phyloP scores from a whole-genome alignment of 2,329 filamentous ascomycete genomes.

The Rutstroemia sp. region DNA sequence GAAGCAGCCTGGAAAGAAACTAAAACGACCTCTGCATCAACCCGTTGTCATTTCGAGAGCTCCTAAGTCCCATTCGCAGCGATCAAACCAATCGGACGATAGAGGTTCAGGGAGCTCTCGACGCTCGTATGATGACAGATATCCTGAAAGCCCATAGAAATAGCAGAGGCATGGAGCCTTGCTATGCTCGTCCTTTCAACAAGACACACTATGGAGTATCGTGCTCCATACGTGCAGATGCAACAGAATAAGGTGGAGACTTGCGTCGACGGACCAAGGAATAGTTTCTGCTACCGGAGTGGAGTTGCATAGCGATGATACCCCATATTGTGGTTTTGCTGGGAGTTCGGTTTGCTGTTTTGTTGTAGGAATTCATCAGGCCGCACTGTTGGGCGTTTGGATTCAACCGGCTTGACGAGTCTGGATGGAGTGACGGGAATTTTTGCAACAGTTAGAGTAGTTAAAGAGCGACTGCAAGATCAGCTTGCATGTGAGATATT shows the following conservation, averaged over 20 bases:
- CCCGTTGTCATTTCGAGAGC: conserved; percentile 44
- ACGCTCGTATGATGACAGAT: conserved; percentile 18
- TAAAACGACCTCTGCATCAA: conserved; percentile 51
- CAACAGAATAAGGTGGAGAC: neutral
- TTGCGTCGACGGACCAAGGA: neutral
- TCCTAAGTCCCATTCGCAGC: conserved; percentile 17
- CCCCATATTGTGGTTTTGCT: neutral
- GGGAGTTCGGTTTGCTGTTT: neutral
- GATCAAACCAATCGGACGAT: conserved; percentile 17
- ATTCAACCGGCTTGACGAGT: no score
- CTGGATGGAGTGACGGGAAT: no score
- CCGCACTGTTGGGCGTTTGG: neutral
- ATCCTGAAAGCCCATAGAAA: conserved; percentile 15
- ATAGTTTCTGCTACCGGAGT: neutral
- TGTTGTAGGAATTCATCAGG: neutral
- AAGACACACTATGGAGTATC: neutral
- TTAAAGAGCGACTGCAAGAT: no score
- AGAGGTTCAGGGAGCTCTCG: conserved; percentile 15
- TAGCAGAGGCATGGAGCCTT: conserved; percentile 2
- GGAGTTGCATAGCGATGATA: neutral
- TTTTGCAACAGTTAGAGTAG: no score
- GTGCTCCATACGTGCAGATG: neutral
- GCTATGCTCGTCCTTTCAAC: neutral
- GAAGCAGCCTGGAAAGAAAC: conserved; percentile 38
- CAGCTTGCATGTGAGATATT: no score